A percentile compares a stretch with the other conserved stretches of the same genome.
These are phyloP conservation scores for Trichoderma virens DNA, from an alignment of 495 filamentous ascomycete genomes.

Conservation along the genomic window DNA sequence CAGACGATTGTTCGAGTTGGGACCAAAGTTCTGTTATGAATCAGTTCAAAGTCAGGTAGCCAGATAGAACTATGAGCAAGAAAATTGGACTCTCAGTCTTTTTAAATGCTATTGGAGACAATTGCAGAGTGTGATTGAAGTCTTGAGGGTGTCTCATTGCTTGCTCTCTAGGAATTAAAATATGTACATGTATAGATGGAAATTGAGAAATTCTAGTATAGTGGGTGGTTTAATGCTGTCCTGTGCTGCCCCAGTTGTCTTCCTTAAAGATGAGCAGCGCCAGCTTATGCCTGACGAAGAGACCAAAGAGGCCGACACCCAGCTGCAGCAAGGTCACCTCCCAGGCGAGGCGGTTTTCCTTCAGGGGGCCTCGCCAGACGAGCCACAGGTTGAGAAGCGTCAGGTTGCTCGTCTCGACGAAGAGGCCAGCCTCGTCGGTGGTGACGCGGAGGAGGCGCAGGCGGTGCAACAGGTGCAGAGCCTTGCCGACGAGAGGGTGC, in stretches of 20 bases:
- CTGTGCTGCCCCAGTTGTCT: slow-evolving; percentile 57
- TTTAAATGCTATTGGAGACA: too few species aligned
- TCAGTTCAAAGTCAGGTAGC: neutral
- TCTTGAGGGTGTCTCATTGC: too few species aligned
- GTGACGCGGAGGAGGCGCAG: slow-evolving; percentile 58
- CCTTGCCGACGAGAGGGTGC: slow-evolving; percentile 46
- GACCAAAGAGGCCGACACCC: slow-evolving; percentile 63
- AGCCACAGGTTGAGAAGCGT: slow-evolving; percentile 94
- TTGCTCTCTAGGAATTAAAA: neutral
- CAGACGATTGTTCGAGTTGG: too few species aligned
- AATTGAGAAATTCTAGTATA: neutral
- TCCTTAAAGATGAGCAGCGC: slow-evolving; percentile 77
- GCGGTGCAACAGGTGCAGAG: slow-evolving; percentile 55
- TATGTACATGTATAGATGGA: neutral
- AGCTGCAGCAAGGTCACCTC: slow-evolving; percentile 70
- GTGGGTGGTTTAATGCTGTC: slow-evolving; percentile 2
- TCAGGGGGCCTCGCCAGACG: slow-evolving; percentile 88
- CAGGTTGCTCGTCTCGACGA: slow-evolving; percentile 79
- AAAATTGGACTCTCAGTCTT: neutral
- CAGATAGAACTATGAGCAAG: neutral
- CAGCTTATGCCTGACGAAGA: slow-evolving; percentile 77
- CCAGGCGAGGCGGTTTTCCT: slow-evolving; percentile 72
- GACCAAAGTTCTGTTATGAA: too few species aligned
- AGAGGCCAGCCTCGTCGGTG: slow-evolving; percentile 55
- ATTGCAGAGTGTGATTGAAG: too few species aligned